phyloP scores from a whole-genome alignment of 2,329 filamentous ascomycete genomes.

The Venturia nashicola region DNA sequence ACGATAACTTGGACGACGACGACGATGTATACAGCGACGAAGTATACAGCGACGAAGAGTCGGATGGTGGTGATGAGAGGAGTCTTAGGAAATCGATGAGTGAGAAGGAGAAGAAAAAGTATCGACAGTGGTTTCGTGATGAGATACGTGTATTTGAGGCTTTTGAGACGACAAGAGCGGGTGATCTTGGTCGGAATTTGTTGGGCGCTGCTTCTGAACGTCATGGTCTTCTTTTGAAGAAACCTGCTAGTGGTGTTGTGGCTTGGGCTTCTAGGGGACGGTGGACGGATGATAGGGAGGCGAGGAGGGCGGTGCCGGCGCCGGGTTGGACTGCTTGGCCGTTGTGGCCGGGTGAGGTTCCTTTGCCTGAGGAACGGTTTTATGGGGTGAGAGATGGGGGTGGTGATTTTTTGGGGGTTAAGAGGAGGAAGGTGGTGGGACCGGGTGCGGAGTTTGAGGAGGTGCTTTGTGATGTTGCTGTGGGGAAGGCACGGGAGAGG shows the following conservation, averaged over 20 bases:
- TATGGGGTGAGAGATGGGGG: slow-evolving; percentile 17
- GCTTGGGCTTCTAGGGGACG: not conserved
- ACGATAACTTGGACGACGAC: not conserved
- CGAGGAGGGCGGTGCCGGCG: slow-evolving; percentile 19
- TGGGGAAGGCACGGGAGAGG: slow-evolving; percentile 55
- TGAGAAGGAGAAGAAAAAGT: not conserved
- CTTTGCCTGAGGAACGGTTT: slow-evolving; percentile 41
- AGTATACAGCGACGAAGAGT: not conserved
- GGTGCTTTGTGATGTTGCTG: slow-evolving; percentile 51
- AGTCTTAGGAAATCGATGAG: not conserved
- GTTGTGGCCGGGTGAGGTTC: slow-evolving; percentile 48
- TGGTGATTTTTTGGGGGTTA: slow-evolving; percentile 41
- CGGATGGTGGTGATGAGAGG: not conserved
- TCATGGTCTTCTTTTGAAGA: not conserved
- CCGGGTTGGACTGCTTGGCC: slow-evolving; percentile 83
- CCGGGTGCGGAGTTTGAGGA: slow-evolving; percentile 57
- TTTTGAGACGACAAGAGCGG: not conserved
- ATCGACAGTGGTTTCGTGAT: not conserved
- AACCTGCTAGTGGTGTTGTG: not conserved
- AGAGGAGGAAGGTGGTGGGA: slow-evolving; percentile 25
- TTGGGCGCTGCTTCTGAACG: not conserved
- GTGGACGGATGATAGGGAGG: not conserved
- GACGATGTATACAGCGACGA: not conserved
- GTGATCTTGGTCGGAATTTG: not conserved
- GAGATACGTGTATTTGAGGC: not conserved